A percentile compares a stretch with the other conserved stretches of the same genome.
Conservation (phyloP, 768 basidiomycete species). For the Rossbeevera mucosa region DNA sequence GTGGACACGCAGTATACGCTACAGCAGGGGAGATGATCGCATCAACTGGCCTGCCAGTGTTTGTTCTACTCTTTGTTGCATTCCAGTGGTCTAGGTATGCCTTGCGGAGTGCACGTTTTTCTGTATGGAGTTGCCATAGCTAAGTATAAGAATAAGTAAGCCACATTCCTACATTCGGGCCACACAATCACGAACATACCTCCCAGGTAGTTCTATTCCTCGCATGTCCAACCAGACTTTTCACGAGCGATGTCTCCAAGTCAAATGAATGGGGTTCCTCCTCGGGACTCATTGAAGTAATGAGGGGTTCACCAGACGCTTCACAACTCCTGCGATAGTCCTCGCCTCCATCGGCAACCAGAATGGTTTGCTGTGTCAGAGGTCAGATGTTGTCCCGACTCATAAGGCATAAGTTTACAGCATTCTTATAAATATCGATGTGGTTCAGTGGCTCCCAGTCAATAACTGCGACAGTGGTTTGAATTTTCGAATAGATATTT, state of each 20-base stretch:
- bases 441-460: constrained; percentile 66
- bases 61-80: constrained; percentile 37
- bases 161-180: no score
- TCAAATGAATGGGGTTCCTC: constrained; percentile 35
- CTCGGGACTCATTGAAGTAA: constrained; percentile 35
- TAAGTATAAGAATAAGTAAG: constrained; percentile 5
- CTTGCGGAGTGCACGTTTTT: constrained; percentile 39
- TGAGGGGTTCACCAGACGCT: constrained; percentile 41
- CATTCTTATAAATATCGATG: constrained; percentile 27
- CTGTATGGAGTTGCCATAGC: constrained; percentile 46
- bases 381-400: not conserved
- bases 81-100: constrained; percentile 49
- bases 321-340: constrained; percentile 35
- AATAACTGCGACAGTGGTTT: constrained; percentile 35
- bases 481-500: constrained; percentile 1
- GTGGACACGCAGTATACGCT: constrained; percentile 41
- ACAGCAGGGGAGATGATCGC: constrained; percentile 46
- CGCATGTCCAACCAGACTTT: constrained; percentile 42
- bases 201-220: constrained; percentile 40
- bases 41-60: constrained; percentile 49
- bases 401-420: constrained; percentile 10
- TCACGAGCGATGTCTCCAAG: constrained; percentile 41
- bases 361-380: constrained; percentile 32
- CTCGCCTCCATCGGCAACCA: constrained; percentile 38
- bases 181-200: no score